These are phyloP conservation scores for Linnemannia zychae DNA, from an alignment of 192 early-diverging fungal species.

Conservation along the genomic window DNA sequence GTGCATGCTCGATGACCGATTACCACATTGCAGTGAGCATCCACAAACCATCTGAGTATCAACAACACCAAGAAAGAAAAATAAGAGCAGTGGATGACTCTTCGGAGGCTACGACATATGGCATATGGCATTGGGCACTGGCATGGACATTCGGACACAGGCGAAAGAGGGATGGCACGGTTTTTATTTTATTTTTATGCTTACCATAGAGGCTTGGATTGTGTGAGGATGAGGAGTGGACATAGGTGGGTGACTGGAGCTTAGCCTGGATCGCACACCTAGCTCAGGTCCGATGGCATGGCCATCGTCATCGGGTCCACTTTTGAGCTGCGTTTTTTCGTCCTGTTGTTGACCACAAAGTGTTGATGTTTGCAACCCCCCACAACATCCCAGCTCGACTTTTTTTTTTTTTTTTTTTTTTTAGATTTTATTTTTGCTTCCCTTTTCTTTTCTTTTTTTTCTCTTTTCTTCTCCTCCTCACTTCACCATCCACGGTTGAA, in stretches of 20 bases:
- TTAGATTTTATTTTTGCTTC: not conserved
- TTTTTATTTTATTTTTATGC: not conserved
- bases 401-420: not conserved
- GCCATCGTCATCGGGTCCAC: not conserved
- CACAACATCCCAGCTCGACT: not conserved
- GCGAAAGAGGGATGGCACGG: not conserved
- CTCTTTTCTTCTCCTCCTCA: not conserved
- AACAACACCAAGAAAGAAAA: not conserved
- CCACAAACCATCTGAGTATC: not conserved
- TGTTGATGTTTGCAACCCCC: no score
- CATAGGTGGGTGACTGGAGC: no score
- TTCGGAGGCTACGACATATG: not conserved
- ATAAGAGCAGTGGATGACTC: not conserved
- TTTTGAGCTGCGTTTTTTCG: not conserved
- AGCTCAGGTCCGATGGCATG: slow-evolving; percentile 9
- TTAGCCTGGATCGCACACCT: not conserved
- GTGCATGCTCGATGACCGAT: not conserved
- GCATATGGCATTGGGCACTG: not conserved
- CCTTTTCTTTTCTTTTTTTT: not conserved
- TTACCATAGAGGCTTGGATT: slow-evolving; percentile 2
- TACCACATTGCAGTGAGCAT: slow-evolving; percentile 3
- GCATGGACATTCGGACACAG: not conserved
- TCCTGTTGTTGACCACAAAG: not conserved
- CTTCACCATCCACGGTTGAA: not conserved
- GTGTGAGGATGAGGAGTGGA: no score